Evolutionary conservation across 306 rosid species (phyloP).

Genomic region (Prosopis cineraria): DNA sequence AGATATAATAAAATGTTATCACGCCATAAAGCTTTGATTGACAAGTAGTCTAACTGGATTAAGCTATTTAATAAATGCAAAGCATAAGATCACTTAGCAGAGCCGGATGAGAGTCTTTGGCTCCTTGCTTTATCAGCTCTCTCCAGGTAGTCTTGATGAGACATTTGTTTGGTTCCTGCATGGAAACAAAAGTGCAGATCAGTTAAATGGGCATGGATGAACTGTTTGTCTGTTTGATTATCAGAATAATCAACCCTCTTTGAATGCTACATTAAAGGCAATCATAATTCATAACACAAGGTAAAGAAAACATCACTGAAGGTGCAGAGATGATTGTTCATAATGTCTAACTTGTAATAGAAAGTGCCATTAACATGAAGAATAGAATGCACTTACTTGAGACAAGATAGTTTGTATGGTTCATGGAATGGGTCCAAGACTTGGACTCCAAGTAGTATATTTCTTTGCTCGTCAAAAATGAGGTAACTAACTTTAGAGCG

Average conservation of each 20-base stretch:
- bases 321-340: background rate
- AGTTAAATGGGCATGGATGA: background rate
- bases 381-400: background rate
- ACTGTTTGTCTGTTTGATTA: background rate
- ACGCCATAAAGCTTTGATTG: slow-evolving; percentile 2
- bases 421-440: background rate
- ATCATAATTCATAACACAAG: background rate
- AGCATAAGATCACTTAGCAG: slow-evolving; percentile 59
- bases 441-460: background rate
- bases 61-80: slow-evolving; percentile 28
- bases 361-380: background rate
- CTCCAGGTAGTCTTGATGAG: slow-evolving; percentile 97
- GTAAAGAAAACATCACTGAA: background rate
- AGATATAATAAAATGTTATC: slow-evolving; percentile 16
- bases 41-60: slow-evolving; percentile 19
- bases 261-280: background rate
- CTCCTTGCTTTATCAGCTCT: slow-evolving; percentile 93
- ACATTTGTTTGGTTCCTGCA: slow-evolving; percentile 78
- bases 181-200: slow-evolving; percentile 27
- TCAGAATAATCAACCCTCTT: background rate
- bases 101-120: slow-evolving; percentile 79
- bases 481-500: background rate
- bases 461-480: background rate
- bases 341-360: background rate
- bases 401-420: background rate